Percentiles rank a stretch among this genome's conserved stretches.
Evolutionary conservation across 306 rosid genomes (phyloP).

Genomic region (Citrullus amarus): DNA sequence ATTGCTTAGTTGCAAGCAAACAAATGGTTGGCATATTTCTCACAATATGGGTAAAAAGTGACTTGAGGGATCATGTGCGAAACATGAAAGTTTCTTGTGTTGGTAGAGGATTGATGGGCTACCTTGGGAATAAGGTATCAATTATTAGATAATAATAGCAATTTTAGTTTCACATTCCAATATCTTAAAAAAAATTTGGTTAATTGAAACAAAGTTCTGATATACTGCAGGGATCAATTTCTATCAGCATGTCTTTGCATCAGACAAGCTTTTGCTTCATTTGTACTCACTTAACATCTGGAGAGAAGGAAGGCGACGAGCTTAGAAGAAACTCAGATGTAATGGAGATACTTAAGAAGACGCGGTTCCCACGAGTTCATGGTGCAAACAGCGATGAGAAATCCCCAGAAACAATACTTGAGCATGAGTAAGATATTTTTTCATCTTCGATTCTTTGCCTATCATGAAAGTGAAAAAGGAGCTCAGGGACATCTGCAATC

Average conservation of each 20-base stretch:
- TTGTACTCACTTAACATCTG: slow-evolving; percentile 91
- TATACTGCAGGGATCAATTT: slow-evolving; percentile 82
- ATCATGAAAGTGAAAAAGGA: not conserved
- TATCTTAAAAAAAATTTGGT: not conserved
- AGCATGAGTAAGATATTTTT: slow-evolving; percentile 66
- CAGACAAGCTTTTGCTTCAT: slow-evolving; percentile 93
- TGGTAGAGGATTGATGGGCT: slow-evolving; percentile 99
- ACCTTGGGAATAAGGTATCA: slow-evolving; percentile 93
- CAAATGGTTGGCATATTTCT: slow-evolving; percentile 99
- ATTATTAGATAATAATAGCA: not conserved
- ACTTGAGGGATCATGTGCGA: slow-evolving; percentile 67
- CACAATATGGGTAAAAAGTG: slow-evolving; percentile 92
- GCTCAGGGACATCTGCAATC: not conserved
- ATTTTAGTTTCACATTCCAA: not conserved
- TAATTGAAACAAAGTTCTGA: slow-evolving; percentile 9
- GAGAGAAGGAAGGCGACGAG: slow-evolving; percentile 97
- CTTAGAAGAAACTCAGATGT: slow-evolving; percentile 92
- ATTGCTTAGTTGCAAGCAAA: slow-evolving; percentile 94
- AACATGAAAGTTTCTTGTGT: slow-evolving; percentile 96
- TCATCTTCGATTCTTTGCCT: not conserved
- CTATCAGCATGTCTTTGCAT: slow-evolving; percentile 91
- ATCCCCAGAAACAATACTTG: slow-evolving; percentile 91
- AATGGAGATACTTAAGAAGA: slow-evolving; percentile 86
- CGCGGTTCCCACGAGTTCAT: slow-evolving; percentile 87
- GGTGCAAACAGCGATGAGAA: slow-evolving; percentile 52